phyloP scores from a whole-genome alignment of 177 flowering plant species.

The Vitis hybrid region DNA sequence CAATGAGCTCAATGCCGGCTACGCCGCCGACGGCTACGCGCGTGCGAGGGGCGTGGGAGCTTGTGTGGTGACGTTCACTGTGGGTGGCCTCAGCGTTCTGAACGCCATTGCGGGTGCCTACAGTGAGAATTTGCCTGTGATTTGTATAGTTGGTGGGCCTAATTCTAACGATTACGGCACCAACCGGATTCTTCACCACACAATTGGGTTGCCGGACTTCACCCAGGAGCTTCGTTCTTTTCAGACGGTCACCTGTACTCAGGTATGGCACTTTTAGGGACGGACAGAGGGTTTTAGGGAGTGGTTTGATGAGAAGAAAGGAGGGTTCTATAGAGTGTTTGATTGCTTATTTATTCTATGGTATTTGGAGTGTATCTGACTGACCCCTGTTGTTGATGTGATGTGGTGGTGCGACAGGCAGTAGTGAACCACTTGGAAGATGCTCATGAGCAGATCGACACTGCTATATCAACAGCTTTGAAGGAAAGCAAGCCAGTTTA shows the following conservation, averaged over 20 bases:
- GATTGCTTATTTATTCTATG: too few species aligned
- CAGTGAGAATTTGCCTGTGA: slow-evolving; percentile 71
- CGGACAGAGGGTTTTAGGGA: too few species aligned
- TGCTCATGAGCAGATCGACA: slow-evolving; percentile 66
- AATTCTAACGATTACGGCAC: slow-evolving; percentile 65
- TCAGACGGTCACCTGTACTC: slow-evolving; percentile 55
- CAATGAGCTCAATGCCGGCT: slow-evolving; percentile 84
- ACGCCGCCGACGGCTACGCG: slow-evolving; percentile 79
- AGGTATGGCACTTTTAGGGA: slow-evolving; percentile 26
- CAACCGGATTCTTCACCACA: slow-evolving; percentile 60
- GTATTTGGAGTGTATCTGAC: too few species aligned
- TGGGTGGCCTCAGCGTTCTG: slow-evolving; percentile 73
- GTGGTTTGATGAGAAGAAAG: too few species aligned
- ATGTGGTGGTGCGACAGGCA: slow-evolving; percentile 12
- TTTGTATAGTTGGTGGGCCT: slow-evolving; percentile 70
- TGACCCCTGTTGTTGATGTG: too few species aligned
- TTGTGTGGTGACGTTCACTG: slow-evolving; percentile 79
- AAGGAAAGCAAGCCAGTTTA: slow-evolving; percentile 70
- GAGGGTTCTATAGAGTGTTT: too few species aligned
- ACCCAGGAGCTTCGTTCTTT: slow-evolving; percentile 61
- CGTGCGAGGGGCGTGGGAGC: slow-evolving; percentile 74
- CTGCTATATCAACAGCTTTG: slow-evolving; percentile 66
- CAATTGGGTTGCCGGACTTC: slow-evolving; percentile 69
- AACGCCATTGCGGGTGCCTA: slow-evolving; percentile 84
- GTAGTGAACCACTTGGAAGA: slow-evolving; percentile 66